Base-by-base conservation (phyloP, 306 rosid species). In the Delonix regia region DNA sequence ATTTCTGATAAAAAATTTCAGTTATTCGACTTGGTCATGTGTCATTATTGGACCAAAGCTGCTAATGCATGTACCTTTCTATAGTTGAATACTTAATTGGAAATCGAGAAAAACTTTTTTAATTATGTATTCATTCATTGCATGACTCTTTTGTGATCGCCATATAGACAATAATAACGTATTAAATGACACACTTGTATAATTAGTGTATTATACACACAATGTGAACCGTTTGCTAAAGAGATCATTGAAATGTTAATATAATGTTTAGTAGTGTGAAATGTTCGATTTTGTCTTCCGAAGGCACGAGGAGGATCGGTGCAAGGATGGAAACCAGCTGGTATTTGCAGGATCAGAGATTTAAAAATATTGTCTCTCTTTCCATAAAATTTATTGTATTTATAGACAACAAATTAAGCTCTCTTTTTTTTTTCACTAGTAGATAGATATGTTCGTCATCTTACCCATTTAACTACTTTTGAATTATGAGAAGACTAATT, bases 211-310 rank as follows among this genome's bases (percentile, higher is more conserved):
- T 15, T 30, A 30, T 12, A 28, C 12, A 6, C 5, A 25, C 25
- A 57, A 28, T 69, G 74, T 69, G 74, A 69, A 45, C 51, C 34
- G 9, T 28, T 45, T 69, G 13, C 74, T 18, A 42, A 25, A 24
- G 8, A 4, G 14, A n/a, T 27, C 69, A 49, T 28, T 28, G n/a
- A 30, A 49, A 28, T 49, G 45, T 49, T 70, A 25, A 12, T 42
- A 8, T 68, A 25, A 25, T 44, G 36, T 14, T 67, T 28, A 27
- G 25, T n/a, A 18, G 74, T 48, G 74, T 69, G 74, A 69, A 69
- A 9, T 1, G 60, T 45, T 49, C 2, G 75, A 51, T 71, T 49
- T 49, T 42, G 7, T 42, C 7, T 9, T 68, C 22, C 12, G 7
- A 28, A 14, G 9, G 15, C 27, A 34, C 14, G 8, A 63, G 7